Evolutionary conservation across 2,329 filamentous ascomycete species (phyloP), one percentile per base, ranked within the genome.

Genomic region (Neodidymelliopsis sp.): DNA sequence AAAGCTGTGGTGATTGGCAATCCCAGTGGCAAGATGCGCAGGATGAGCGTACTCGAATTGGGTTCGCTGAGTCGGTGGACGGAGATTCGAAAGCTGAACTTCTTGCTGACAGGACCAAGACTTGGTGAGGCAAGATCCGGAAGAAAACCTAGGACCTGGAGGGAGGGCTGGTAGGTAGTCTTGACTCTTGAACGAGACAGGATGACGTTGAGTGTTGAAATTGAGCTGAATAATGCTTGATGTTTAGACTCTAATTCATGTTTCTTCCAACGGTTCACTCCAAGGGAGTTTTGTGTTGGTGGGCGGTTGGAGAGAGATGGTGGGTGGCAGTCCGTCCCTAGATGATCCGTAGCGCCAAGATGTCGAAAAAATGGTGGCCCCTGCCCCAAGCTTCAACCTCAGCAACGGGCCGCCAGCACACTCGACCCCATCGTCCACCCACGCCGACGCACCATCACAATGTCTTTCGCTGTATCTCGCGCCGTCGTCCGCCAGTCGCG

Each of bases 21-120:
- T 63, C 87, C 88, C 10, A 84, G 82, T 33, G 83, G 86, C 35
- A 86, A 84, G 69, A 83, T 81, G 62, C 80, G 89, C 38, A 80
- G 85, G 52, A 84, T 91, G 79, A 90, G 84, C 65, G 68, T 90
- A 18, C 75, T 92, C 12, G 89, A 92, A 69, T 73, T 89, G 49
- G 88, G 89, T 0, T 74, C 76, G 25, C 76, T 87, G 77, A 87
- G 81, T 39, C 77, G 89, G 29, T 92, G 87, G 85, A 87, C 83
- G 18, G 88, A 91, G 70, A 90, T 92, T 43, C 61, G 77, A 35
- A 76, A 73, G 66, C 59, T 80, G 65, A 80, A 80, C 57, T 70
- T 74, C 42, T 45, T 73, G 51, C 57, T 73, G 30, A 62, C 55
- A 30, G 63, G 57, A 9, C 50, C 44, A 8, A 46, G 56, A 15